phyloP scores from a whole-genome alignment of 2,329 filamentous ascomycete species.

The Pleomassaria siparia region DNA sequence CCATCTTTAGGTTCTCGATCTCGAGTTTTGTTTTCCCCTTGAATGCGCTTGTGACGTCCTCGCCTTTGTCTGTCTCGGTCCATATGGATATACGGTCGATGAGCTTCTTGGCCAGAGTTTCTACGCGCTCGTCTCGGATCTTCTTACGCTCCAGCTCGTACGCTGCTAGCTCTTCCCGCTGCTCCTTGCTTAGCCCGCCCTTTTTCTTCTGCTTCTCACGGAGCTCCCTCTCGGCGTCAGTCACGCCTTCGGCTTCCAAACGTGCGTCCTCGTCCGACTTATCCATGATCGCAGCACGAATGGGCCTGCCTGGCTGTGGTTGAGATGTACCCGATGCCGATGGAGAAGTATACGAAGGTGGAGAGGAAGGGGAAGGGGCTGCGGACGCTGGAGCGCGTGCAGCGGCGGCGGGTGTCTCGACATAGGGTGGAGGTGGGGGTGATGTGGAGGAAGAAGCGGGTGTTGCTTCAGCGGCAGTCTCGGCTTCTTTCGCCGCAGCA shows the following conservation, averaged over 20 bases:
- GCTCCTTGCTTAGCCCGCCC: constrained; percentile 82
- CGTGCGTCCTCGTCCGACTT: constrained; percentile 77
- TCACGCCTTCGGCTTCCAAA: constrained; percentile 64
- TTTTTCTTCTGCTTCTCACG: constrained; percentile 88
- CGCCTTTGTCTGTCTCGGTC: constrained; percentile 93
- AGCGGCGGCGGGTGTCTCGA: constrained; percentile 55
- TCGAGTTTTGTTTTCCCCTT: constrained; percentile 92
- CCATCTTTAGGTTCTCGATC: constrained; percentile 98
- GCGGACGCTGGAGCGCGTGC: constrained; percentile 33
- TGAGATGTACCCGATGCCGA: constrained; percentile 50
- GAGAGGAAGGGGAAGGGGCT: constrained; percentile 8
- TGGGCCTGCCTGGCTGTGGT: constrained; percentile 57
- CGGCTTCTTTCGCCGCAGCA: constrained; percentile 47
- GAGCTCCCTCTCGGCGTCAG: constrained; percentile 73
- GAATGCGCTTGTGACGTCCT: constrained; percentile 84
- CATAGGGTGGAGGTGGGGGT: constrained; percentile 36
- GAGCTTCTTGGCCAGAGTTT: constrained; percentile 80
- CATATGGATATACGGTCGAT: constrained; percentile 88
- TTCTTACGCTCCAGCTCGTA: constrained; percentile 83
- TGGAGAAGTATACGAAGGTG: constrained; percentile 35
- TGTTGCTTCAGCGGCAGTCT: constrained; percentile 44
- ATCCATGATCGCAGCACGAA: constrained; percentile 86
- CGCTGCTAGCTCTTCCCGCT: constrained; percentile 85
- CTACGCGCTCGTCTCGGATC: constrained; percentile 86
- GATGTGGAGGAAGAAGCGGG: constrained; percentile 24